Conservation (phyloP, 768 basidiomycete species). For the Lactifluus subvellereus region DNA sequence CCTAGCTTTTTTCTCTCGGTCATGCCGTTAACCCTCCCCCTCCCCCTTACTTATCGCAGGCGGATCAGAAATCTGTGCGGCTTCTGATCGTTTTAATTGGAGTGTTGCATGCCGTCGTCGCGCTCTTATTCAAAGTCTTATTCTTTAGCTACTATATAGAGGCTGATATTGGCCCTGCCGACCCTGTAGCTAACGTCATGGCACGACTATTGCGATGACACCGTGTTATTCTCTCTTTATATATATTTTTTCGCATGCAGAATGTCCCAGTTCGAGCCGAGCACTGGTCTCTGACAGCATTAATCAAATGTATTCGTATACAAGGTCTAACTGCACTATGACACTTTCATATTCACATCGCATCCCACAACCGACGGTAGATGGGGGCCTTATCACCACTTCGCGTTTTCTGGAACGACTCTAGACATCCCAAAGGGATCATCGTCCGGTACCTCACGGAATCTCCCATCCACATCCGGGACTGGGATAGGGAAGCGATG, state of each 20-base stretch:
- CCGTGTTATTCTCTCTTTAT: not conserved
- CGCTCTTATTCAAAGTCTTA: slow-evolving; percentile 78
- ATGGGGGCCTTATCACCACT: not conserved
- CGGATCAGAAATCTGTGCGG: slow-evolving; percentile 81
- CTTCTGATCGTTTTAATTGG: slow-evolving; percentile 75
- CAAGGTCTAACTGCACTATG: not conserved
- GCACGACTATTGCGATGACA: not conserved
- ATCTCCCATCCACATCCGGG: slow-evolving; percentile 19
- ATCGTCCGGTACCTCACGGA: slow-evolving; percentile 11
- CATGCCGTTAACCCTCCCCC: not conserved
- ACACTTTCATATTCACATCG: not conserved
- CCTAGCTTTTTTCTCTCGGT: not conserved
- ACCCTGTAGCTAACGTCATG: slow-evolving; percentile 25
- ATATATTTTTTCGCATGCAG: not conserved
- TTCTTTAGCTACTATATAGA: slow-evolving; percentile 60
- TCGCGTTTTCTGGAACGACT: not conserved
- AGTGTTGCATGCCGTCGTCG: slow-evolving; percentile 69
- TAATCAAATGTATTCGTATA: slow-evolving; percentile 4
- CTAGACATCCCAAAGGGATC: slow-evolving; percentile 3
- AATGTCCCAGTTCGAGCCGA: not conserved
- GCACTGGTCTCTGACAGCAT: not conserved
- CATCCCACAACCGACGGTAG: not conserved
- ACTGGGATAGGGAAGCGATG: slow-evolving; percentile 23
- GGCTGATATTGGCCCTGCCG: slow-evolving; percentile 35
- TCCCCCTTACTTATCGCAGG: slow-evolving; percentile 37